Conservation (phyloP, 2,329 filamentous ascomycete species). For the Colletotrichum tanaceti region DNA sequence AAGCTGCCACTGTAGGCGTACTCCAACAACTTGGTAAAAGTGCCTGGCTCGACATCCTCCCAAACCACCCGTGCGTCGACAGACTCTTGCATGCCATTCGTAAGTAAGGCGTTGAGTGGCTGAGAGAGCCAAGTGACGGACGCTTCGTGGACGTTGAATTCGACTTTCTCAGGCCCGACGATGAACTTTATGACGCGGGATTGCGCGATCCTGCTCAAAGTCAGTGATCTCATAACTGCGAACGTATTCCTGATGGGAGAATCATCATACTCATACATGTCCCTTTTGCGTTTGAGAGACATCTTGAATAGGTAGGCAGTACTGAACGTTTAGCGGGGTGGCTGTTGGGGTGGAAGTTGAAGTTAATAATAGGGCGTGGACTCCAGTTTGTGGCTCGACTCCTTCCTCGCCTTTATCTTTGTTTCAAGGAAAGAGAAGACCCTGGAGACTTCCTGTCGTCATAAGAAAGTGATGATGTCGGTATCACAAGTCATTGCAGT, state of each 20-base stretch:
- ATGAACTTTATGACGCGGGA: slow-evolving; percentile 3
- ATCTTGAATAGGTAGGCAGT: not conserved
- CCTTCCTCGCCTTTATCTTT: too few species aligned
- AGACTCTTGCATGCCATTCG: not conserved
- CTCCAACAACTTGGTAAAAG: not conserved
- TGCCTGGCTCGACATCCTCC: not conserved
- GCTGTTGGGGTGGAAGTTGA: too few species aligned
- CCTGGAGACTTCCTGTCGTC: too few species aligned
- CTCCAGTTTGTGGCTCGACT: too few species aligned
- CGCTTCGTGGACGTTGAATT: not conserved
- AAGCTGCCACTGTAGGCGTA: not conserved
- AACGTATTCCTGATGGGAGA: too few species aligned
- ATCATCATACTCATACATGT: not conserved
- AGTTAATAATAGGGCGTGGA: too few species aligned
- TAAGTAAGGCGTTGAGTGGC: not conserved
- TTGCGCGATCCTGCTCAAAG: not conserved
- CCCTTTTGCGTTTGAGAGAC: not conserved
- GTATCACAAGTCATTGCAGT: too few species aligned
- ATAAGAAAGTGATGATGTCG: too few species aligned
- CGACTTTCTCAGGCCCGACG: not conserved
- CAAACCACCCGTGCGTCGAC: not conserved
- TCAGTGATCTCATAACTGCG: too few species aligned
- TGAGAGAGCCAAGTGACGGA: not conserved
- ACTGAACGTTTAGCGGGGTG: too few species aligned
- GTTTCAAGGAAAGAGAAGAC: too few species aligned